Evolutionary conservation across 352 stramenopile species (phyloP).

Genomic region (Globisporangium okanoganense): DNA sequence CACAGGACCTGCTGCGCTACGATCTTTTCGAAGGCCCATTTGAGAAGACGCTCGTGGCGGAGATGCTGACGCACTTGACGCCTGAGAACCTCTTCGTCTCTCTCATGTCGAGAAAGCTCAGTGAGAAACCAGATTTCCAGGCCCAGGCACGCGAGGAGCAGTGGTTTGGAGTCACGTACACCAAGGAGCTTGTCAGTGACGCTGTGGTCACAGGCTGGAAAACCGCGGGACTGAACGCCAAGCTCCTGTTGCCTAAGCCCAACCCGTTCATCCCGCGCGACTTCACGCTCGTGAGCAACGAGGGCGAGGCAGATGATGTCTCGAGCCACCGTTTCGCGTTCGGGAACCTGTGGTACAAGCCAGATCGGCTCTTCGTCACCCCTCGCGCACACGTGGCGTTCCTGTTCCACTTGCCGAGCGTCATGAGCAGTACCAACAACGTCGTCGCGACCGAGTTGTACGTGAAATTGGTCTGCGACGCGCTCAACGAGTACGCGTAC

Average conservation of each 20-base stretch:
- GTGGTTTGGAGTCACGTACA: constrained; percentile 68
- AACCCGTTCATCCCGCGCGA: constrained; percentile 75
- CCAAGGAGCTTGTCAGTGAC: constrained; percentile 33
- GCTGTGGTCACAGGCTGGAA: constrained; percentile 37
- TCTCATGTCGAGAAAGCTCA: constrained; percentile 44
- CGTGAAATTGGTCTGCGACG: constrained; percentile 58
- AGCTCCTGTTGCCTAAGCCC: constrained; percentile 45
- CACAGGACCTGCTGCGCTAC: constrained; percentile 57
- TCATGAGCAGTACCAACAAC: constrained; percentile 32
- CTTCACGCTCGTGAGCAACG: constrained; percentile 48
- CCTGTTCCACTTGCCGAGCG: constrained; percentile 47
- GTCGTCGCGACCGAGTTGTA: constrained; percentile 53
- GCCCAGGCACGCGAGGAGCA: constrained; percentile 35
- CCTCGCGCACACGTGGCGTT: constrained; percentile 56
- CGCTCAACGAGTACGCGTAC: constrained; percentile 72
- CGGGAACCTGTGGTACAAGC: constrained; percentile 62
- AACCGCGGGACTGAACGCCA: constrained; percentile 26
- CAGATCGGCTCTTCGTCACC: constrained; percentile 51
- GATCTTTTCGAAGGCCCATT: constrained; percentile 58
- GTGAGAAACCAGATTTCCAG: constrained; percentile 33
- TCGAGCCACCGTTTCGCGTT: constrained; percentile 33
- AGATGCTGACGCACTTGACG: constrained; percentile 42
- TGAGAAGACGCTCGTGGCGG: constrained; percentile 31
- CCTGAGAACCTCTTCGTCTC: constrained; percentile 48
- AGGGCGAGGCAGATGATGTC: constrained; percentile 20